Percentiles rank a stretch among this genome's conserved stretches.
phyloP scores from a whole-genome alignment of 2,329 filamentous ascomycete genomes.

The Botrytis elliptica region DNA sequence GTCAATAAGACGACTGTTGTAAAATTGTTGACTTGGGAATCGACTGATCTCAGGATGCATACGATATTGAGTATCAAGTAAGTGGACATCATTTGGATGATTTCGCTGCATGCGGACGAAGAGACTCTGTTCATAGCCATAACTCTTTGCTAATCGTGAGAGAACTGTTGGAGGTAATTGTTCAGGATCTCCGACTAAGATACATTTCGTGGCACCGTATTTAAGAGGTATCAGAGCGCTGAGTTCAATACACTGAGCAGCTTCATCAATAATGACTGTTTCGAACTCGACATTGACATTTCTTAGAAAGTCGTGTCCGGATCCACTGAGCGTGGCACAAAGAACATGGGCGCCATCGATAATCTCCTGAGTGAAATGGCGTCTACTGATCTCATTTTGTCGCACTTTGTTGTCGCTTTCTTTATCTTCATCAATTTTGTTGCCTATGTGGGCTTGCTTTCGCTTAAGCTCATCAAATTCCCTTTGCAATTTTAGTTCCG shows the following conservation, averaged over 20 bases:
- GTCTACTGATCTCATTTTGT: conserved; percentile 81
- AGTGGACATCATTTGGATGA: conserved; percentile 80
- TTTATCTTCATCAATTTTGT: conserved; percentile 81
- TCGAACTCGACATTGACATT: conserved; percentile 94
- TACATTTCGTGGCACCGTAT: conserved; percentile 94
- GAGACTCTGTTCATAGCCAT: conserved; percentile 95
- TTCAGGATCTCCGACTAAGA: conserved; percentile 96
- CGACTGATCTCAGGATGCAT: conserved; percentile 97
- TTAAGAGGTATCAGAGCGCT: conserved; percentile 95
- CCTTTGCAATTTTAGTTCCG: conserved; percentile 61
- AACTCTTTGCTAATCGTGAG: conserved; percentile 86
- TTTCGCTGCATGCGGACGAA: conserved; percentile 98
- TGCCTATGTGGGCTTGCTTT: conserved; percentile 72
- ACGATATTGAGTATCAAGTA: conserved; percentile 97
- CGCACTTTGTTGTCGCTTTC: conserved; percentile 81
- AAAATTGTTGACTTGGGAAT: conserved; percentile 90
- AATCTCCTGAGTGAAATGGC: conserved; percentile 84
- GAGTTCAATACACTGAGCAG: conserved; percentile 95
- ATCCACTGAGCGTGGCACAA: conserved; percentile 91
- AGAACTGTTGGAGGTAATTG: conserved; percentile 94
- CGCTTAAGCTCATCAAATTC: conserved; percentile 77
- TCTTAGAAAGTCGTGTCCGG: conserved; percentile 86
- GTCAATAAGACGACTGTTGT: conserved; percentile 82
- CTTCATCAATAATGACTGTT: conserved; percentile 97
- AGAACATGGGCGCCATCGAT: conserved; percentile 88